Evolutionary conservation across 495 filamentous ascomycete genomes (phyloP).

Genomic region (Hyaloscypha hepaticicola): DNA sequence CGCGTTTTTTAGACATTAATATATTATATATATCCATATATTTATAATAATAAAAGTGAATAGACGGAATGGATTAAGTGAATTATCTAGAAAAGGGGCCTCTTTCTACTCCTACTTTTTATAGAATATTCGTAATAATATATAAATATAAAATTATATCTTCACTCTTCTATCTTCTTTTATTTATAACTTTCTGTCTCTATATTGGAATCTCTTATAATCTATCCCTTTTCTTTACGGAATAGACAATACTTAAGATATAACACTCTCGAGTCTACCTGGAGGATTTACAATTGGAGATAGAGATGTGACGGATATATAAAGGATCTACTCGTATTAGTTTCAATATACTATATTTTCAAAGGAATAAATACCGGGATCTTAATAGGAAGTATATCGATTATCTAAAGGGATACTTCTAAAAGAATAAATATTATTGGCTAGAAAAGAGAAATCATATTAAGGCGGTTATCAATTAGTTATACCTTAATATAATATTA

Average conservation of each 20-base stretch:
- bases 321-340: constrained; percentile 13
- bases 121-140: not conserved
- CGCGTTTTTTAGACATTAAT: not conserved
- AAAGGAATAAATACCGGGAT: constrained; percentile 7
- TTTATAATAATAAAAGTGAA: not conserved
- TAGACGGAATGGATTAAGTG: not conserved
- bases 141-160: not conserved
- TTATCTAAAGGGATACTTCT: constrained; percentile 8
- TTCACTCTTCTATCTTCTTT: not conserved
- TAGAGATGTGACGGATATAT: not conserved
- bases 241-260: too few relatives aligned
- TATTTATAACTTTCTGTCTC: too few relatives aligned
- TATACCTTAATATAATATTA: not conserved
- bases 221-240: too few relatives aligned
- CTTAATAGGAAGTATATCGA: constrained; percentile 6
- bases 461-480: constrained; percentile 3
- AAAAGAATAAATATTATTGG: constrained; percentile 1
- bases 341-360: constrained; percentile 14
- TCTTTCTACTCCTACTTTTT: not conserved
- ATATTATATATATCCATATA: too few relatives aligned
- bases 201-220: too few relatives aligned
- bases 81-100: not conserved
- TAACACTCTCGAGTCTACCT: too few relatives aligned
- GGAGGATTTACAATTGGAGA: too few relatives aligned
- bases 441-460: constrained; percentile 12